phyloP scores from a whole-genome alignment of 1,284 basidiomycete species.

The Pascua guehoae region DNA sequence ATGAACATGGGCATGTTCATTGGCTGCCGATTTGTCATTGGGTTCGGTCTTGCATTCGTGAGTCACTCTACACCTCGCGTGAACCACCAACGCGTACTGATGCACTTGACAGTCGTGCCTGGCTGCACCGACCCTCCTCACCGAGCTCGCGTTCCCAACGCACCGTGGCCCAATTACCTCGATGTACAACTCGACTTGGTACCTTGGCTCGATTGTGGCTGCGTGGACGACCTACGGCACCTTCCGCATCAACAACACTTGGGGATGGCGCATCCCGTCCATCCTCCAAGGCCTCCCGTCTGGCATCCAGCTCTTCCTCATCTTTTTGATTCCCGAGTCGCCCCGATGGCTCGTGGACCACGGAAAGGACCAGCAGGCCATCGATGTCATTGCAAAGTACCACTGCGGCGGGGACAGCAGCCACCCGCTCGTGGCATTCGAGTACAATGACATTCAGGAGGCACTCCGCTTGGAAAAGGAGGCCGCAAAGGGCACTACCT shows the following conservation, averaged over 20 bases:
- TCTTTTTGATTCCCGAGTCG: conserved; percentile 26
- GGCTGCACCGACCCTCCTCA: conserved; percentile 68
- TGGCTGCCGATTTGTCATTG: conserved; percentile 58
- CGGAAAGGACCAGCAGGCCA: conserved; percentile 15
- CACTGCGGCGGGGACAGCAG: conserved; percentile 52
- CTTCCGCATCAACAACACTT: conserved; percentile 28
- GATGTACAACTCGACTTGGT: conserved; percentile 27
- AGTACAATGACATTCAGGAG: conserved; percentile 45
- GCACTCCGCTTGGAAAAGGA: conserved; percentile 26
- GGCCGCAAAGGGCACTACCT: conserved; percentile 45
- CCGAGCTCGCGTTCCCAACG: conserved; percentile 70
- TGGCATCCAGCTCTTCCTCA: conserved; percentile 11
- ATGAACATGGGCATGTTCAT: conserved; percentile 70
- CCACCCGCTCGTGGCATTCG: conserved; percentile 43
- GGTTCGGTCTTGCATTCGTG: conserved; percentile 31
- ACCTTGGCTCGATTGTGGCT: conserved; percentile 16
- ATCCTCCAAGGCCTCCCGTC: conserved; percentile 51
- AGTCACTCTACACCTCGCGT: too few relatives aligned
- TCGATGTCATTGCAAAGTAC: conserved; percentile 87
- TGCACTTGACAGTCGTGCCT: conserved; percentile 33
- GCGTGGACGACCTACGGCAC: conserved; percentile 29
- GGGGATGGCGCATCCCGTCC: conserved; percentile 49
- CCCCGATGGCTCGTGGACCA: conserved; percentile 26
- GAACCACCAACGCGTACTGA: too few relatives aligned
- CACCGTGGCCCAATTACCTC: conserved; percentile 59